Evolutionary conservation across 2,329 filamentous ascomycete genomes (phyloP), one percentile per base, ranked within the genome.

Genomic region (Eurotiales sp.): DNA sequence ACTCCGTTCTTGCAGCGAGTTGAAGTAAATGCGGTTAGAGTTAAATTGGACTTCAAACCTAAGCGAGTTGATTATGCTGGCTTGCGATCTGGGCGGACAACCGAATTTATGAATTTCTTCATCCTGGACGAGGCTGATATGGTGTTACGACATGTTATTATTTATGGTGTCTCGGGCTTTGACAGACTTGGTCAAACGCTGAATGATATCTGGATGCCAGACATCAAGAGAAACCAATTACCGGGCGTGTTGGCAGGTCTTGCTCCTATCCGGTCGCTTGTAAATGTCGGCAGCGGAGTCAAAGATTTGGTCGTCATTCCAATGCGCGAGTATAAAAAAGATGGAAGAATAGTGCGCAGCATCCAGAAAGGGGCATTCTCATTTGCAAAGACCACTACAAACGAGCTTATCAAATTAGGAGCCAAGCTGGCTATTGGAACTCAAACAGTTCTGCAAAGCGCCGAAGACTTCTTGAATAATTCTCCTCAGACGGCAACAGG

Each of bases 31-130:
- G 83, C 88, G 3, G 82, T 99, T 21, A 85, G 85, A 2, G 80
- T 99, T 51, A 90, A 87, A 63, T 82, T 95, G 3, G 93, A 99
- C 70, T 99, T 99, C 73, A 99, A 99, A 68, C 93, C 93, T 8
- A 97, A 99, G 70, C 84, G 90, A n/a, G 89, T 99, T 15, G 92
- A 99, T 68, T 99, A 99, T 61, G 88, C 85, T 0, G 91, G 91
- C 3, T 80, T 99, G 3, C 85, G 91, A 22, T 96, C 93, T 1
- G 93, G 93, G 1, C 90, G 89, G 58, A 97, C 93, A 0, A 95
- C 90, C 0, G 93, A 99, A 67, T 95, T 99, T 63, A 97, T 97
- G 91, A 99, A 99, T 68, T 96, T 99, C 66, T 81, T 99, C 57
- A 88, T 92, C 12, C 81, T 99, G 1, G 93, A 99, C 59, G 86